Base-by-base conservation (phyloP, 768 basidiomycete genomes). In the Leucogyrophana mollusca region DNA sequence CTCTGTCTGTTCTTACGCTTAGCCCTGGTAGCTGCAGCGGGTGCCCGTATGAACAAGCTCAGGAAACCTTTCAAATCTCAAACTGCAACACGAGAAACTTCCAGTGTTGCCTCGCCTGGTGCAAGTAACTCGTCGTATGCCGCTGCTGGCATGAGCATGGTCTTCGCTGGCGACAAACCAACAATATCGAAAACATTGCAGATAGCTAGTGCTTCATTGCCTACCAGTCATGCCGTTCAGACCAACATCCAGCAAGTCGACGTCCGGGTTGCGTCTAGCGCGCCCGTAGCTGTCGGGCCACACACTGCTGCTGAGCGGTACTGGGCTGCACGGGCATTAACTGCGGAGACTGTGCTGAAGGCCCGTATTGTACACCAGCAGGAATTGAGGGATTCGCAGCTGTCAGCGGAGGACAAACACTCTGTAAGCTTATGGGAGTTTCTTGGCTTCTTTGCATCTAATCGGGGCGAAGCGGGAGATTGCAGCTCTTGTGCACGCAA, bases 291-390 rank as follows among this genome's bases (percentile, higher is more conserved):
- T 24, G 51, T 53, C 24, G 47, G 43, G 2, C 67, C 70, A 27
- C 58, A 48, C 33, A 63, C 66, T 10, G 45, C 43, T 11, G 57
- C 59, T 2, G 82, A 82, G 53, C 79, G 78, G 49, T 85, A 85
- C 56, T 88, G 87, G 87, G 81, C 80, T 21, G 67, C 76, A 13
- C 78, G 86, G 3, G 84, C 86, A 3, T 53, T 85, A 18, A 72
- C 77, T 3, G 85, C 85, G 1, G 87, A 89, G 58, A 74, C 80
- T 2, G 61, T 83, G 32, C 69, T 88, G 3, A 63, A 72, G 0
- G 77, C 76, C 20, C 71, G 72, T 32, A 67, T 68, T 24, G 62
- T 57, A 16, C 80, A 85, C 57, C 72, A 75, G 34, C 59, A 60
- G 9, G 82, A 85, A 39, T 55, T 85, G 24, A 68, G 63, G 47